These are phyloP conservation scores for Backusella liffmaniae DNA, from an alignment of 192 early-diverging fungal genomes.

Conservation along the genomic window DNA sequence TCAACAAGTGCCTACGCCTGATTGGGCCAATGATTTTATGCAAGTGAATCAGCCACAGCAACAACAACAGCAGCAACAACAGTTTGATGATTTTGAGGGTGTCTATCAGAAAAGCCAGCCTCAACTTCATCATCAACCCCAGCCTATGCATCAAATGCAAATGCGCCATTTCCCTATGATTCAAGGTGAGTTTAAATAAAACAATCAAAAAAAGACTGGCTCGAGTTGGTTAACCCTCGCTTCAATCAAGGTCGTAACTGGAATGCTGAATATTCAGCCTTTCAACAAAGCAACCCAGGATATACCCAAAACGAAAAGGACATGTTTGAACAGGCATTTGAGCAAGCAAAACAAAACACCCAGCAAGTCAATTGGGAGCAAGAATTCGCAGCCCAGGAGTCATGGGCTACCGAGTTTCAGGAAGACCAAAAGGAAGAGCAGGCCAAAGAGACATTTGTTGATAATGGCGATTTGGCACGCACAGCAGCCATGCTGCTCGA, in stretches of 20 bases:
- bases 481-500: conserved; percentile 83
- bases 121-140: conserved; percentile 1
- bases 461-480: conserved; percentile 70
- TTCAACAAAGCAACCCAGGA: conserved; percentile 30
- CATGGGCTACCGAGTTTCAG: conserved; percentile 57
- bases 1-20: conserved; percentile 15
- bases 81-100: conserved; percentile 50
- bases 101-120: conserved; percentile 26
- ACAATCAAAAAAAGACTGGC: no score
- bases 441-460: conserved; percentile 15
- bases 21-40: conserved; percentile 77
- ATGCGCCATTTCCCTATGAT: neutral
- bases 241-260: conserved; percentile 28
- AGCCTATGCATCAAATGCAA: neutral
- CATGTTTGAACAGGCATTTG: conserved; percentile 73
- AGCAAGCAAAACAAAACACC: conserved; percentile 51
- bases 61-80: neutral
- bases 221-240: no score
- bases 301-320: conserved; percentile 27
- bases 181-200: neutral
- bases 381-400: conserved; percentile 53
- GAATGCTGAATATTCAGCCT: conserved; percentile 51
- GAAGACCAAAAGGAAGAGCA: conserved; percentile 31
- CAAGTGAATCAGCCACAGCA: conserved; percentile 21
- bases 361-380: conserved; percentile 51